Base-by-base conservation (phyloP, 208 protist genomes). In the Leptomonas seymouri region DNA sequence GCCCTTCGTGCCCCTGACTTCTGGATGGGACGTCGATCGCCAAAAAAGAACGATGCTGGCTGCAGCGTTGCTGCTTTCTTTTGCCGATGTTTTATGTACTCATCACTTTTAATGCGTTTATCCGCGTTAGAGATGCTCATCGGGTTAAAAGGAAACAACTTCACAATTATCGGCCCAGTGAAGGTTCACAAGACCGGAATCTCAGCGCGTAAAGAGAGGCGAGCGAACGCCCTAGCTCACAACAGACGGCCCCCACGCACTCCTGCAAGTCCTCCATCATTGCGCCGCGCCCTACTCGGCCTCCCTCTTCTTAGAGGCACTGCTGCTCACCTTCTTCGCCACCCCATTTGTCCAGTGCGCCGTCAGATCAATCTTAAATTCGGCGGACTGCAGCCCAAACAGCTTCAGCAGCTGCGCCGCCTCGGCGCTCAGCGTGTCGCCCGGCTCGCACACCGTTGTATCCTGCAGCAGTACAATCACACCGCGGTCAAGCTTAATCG, bases 381-480 rank as follows among this genome's bases (percentile, higher is more conserved):
- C 81, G 0, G 89, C 88, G 7, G 78, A 89, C 70, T 96, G 83
- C 48, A 95, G 66, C 15, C 87, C 89, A 65, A 94, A 95, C 15
- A 97, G 77, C 63, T 90, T 90, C 18, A 98, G 78, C n/a, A 98
- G 69, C 65, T 93, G 90, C 11, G 93, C 91, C 9, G 93, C 90
- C 63, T 98, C 90, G 0, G 93, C 83, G 56, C 87, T 97, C n/a
- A 98, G 86, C 27, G 80, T 86, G 60, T 98, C 90, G 48, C 91
- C 91, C 21, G 82, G 78, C 65, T 91, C 84, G 71, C 93, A 97
- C n/a, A 98, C 90, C 9, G 78, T 89, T 53, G 84, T 94, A 63
- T 98, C 94, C 60, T 93, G 75, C 50, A 91, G 67, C n/a, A 98
- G 86, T 46, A 86, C 78, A 78, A 98, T 92, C n/a, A 87, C 86